Percentiles rank a stretch among this genome's conserved stretches.
These are phyloP conservation scores for Trichophaea hybrida DNA, from an alignment of 2,329 filamentous ascomycete species.

Conservation along the genomic window DNA sequence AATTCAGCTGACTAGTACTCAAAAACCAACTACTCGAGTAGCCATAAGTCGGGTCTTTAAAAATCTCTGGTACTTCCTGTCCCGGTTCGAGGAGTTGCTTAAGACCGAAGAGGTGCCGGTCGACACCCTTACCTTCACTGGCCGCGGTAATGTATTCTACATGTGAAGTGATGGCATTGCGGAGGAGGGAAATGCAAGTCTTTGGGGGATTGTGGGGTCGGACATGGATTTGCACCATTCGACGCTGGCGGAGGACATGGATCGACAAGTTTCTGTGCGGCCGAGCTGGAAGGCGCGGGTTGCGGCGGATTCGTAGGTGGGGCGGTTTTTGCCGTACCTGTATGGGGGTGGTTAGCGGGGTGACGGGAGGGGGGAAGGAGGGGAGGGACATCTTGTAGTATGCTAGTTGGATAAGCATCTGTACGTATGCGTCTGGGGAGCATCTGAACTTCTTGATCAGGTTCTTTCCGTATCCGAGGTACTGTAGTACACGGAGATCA, in stretches of 20 bases:
- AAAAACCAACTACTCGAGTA: conserved; percentile 87
- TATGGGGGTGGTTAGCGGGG: not conserved
- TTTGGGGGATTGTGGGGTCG: conserved; percentile 46
- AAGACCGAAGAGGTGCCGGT: conserved; percentile 90
- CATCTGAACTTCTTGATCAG: conserved; percentile 99
- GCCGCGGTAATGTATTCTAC: conserved; percentile 83
- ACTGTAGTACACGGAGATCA: conserved; percentile 84
- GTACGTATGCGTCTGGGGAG: conserved; percentile 92
- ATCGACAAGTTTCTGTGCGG: conserved; percentile 88
- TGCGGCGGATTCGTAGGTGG: conserved; percentile 92
- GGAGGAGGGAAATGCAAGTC: conserved; percentile 59
- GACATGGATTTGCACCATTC: conserved; percentile 80
- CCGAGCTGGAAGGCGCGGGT: conserved; percentile 92
- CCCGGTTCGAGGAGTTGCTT: conserved; percentile 69
- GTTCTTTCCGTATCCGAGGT: conserved; percentile 94
- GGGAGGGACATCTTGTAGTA: conserved; percentile 71
- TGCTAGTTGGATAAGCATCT: conserved; percentile 96
- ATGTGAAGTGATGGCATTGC: conserved; percentile 65
- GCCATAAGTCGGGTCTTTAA: conserved; percentile 67
- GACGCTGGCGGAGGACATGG: conserved; percentile 78
- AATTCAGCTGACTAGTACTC: conserved; percentile 76
- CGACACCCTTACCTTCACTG: conserved; percentile 82
- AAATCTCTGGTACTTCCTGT: conserved; percentile 69
- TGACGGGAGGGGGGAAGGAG: not conserved
- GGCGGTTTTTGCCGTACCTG: conserved; percentile 77